Base-by-base conservation (phyloP, 2,329 filamentous ascomycete genomes). In the Coniella lustricola region DNA sequence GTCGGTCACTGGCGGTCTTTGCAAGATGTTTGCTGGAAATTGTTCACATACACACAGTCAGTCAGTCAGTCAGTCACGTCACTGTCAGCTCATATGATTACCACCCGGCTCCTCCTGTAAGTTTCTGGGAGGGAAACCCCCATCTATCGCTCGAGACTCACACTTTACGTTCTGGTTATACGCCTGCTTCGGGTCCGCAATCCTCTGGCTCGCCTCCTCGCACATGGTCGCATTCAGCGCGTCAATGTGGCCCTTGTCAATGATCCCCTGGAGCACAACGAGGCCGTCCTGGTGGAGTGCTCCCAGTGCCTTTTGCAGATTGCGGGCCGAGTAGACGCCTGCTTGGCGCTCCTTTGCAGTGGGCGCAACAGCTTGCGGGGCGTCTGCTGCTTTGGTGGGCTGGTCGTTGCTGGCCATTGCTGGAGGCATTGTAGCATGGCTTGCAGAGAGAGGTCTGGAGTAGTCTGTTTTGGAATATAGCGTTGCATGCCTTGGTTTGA, bases 1-100 rank as follows among this genome's bases (percentile, higher is more conserved):
- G 18, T 66, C 52, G 14, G 53, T 61, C 13, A 69, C 47, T 5
- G 66, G 67, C 8, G 67, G 65, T 10, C 56, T 58, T 51, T 70
- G 67, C 3, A 70, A 58, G 49, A 70, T 64, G 51, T 69, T 69
- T 16, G 66, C 64, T 67, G 20, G 14, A 29, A 3, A 4, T 10
- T 10, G 10, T 5, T 5, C 25, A 10, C 25, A 14, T 12, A 22
- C 9, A 3, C 16, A 33, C n/a, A n/a, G n/a, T n/a, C n/a, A n/a
- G n/a, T n/a, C n/a, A n/a, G n/a, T n/a, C n/a, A n/a, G n/a, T n/a
- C n/a, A n/a, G n/a, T n/a, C n/a, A n/a, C n/a, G n/a, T 16, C 13
- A 4, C 3, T 12, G 16, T 48, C 3, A 51, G 39, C 25, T 29
- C 25, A 5, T 29, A n/a, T n/a, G n/a, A n/a, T n/a, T n/a, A n/a